Percentiles rank a stretch among this genome's conserved stretches.
phyloP scores from a whole-genome alignment of 2,329 filamentous ascomycete species.

The Fusarium algeriense region DNA sequence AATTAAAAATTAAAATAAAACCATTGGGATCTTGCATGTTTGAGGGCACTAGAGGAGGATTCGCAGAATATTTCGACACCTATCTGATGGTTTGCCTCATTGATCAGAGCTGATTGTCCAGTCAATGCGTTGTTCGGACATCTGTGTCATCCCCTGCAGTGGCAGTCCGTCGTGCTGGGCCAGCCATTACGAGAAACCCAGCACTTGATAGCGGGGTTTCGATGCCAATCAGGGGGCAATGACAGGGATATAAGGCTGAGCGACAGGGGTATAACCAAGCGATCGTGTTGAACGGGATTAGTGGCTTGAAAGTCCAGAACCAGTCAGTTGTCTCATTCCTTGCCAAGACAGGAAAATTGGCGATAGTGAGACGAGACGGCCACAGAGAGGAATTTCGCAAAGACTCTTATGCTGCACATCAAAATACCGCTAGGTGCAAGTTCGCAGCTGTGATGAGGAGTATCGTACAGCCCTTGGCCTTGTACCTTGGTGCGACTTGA shows the following conservation, averaged over 20 bases:
- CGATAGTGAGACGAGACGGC: slow-evolving; percentile 36
- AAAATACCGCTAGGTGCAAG: slow-evolving; percentile 8
- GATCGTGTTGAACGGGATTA: slow-evolving; percentile 42
- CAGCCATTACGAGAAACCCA: slow-evolving; percentile 30
- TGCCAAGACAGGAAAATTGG: slow-evolving; percentile 43
- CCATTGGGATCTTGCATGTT: background rate
- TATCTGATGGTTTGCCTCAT: slow-evolving; percentile 21
- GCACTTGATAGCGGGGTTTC: slow-evolving; percentile 33
- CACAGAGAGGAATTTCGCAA: slow-evolving; percentile 23
- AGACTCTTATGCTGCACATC: slow-evolving; percentile 2
- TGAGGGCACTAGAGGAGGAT: background rate
- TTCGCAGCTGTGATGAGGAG: slow-evolving; percentile 21
- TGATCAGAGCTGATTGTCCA: slow-evolving; percentile 25
- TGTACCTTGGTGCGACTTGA: slow-evolving; percentile 23
- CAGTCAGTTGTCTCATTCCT: slow-evolving; percentile 38
- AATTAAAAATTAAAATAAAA: no score
- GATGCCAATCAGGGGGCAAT: slow-evolving; percentile 44
- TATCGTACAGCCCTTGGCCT: slow-evolving; percentile 8
- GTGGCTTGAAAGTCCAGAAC: slow-evolving; percentile 35
- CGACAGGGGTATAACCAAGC: slow-evolving; percentile 36
- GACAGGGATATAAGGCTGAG: slow-evolving; percentile 40
- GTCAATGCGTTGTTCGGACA: slow-evolving; percentile 36
- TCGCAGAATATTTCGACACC: slow-evolving; percentile 5
- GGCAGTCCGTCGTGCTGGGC: slow-evolving; percentile 24
- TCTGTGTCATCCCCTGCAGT: slow-evolving; percentile 26